A percentile compares a stretch with the other conserved stretches of the same genome.
phyloP scores from a whole-genome alignment of 345 rosid genomes.

The Laguncularia racemosa region DNA sequence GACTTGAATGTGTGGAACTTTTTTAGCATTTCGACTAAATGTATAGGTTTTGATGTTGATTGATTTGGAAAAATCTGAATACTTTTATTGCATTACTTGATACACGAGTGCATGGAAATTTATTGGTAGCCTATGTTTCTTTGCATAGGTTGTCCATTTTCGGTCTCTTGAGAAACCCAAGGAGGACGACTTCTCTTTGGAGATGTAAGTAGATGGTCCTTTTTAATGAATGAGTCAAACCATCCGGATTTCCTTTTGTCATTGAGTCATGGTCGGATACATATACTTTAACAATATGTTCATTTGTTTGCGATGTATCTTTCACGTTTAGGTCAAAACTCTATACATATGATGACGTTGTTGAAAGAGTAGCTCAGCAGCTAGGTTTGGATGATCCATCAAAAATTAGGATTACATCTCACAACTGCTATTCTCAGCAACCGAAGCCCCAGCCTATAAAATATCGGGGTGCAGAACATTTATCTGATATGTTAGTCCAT shows the following conservation, averaged over 20 bases:
- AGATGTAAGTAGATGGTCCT: slow-evolving; percentile 52
- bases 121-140: too few relatives aligned
- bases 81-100: too few relatives aligned
- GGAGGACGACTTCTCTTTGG: slow-evolving; percentile 89
- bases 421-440: slow-evolving; percentile 68
- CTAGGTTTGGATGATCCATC: slow-evolving; percentile 68
- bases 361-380: slow-evolving; percentile 55
- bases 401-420: slow-evolving; percentile 66
- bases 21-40: too few relatives aligned
- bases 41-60: too few relatives aligned
- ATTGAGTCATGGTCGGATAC: background rate
- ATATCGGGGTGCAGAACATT: slow-evolving; percentile 60
- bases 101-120: too few relatives aligned
- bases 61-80: too few relatives aligned
- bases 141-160: slow-evolving; percentile 65
- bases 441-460: slow-evolving; percentile 77
- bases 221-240: background rate
- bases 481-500: slow-evolving; percentile 86
- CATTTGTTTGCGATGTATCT: background rate
- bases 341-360: slow-evolving; percentile 90
- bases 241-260: background rate
- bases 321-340: slow-evolving; percentile 64
- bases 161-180: slow-evolving; percentile 82
- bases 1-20: too few relatives aligned
- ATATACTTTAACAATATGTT: slow-evolving; percentile 6